Conservation (phyloP, 495 filamentous ascomycete genomes). For the Recurvomyces mirabilis region DNA sequence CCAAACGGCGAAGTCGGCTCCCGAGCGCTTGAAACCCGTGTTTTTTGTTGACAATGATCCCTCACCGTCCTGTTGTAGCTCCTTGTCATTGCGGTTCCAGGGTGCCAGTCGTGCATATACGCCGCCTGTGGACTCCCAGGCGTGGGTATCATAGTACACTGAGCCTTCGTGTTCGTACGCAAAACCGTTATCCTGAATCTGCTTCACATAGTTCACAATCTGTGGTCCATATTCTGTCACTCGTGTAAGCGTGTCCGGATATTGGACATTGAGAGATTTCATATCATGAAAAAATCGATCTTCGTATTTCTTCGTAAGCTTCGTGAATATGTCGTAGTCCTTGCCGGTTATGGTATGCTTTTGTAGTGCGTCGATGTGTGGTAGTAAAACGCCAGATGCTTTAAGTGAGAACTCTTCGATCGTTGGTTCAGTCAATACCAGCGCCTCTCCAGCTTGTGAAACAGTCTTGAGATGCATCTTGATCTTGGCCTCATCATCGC, state of each 20-base stretch:
- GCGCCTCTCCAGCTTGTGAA: conserved; percentile 25
- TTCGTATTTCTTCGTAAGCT: conserved; percentile 73
- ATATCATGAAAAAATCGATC: conserved; percentile 75
- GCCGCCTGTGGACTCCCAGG: conserved; percentile 76
- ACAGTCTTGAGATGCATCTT: conserved; percentile 89
- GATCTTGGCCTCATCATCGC: conserved; percentile 69
- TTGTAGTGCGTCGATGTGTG: conserved; percentile 71
- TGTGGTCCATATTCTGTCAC: conserved; percentile 83
- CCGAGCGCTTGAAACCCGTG: conserved; percentile 53
- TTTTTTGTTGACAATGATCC: conserved; percentile 60
- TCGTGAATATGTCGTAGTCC: conserved; percentile 67
- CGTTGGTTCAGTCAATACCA: conserved; percentile 8
- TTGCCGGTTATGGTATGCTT: conserved; percentile 61
- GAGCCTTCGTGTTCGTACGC: conserved; percentile 60
- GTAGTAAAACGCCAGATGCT: conserved; percentile 60
- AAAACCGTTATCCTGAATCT: conserved; percentile 72
- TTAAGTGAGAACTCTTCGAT: conserved; percentile 44
- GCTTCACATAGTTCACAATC: conserved; percentile 67
- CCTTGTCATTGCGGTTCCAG: conserved; percentile 73
- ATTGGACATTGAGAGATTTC: conserved; percentile 70
- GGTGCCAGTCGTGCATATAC: conserved; percentile 78
- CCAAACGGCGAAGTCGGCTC: conserved; percentile 87
- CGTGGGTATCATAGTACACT: conserved; percentile 86
- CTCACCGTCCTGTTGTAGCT: conserved; percentile 78
- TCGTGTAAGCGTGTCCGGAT: conserved; percentile 69